Conservation (phyloP, 2,329 filamentous ascomycete genomes). For the Lachnellula arida region DNA sequence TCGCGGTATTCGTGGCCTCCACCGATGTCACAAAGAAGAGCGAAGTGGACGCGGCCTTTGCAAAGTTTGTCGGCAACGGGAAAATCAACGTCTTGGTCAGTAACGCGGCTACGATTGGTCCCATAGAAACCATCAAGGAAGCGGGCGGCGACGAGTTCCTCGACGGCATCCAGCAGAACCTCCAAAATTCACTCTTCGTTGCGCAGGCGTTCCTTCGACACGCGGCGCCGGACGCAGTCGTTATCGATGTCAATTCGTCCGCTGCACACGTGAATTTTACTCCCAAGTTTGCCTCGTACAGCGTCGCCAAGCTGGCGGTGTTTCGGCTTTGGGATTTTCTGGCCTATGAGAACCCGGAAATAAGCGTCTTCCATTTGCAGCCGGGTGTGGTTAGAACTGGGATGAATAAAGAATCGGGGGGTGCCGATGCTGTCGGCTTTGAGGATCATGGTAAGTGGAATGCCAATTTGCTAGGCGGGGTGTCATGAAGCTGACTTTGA, state of each 20-base stretch:
- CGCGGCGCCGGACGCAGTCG: constrained; percentile 30
- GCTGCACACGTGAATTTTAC: constrained; percentile 33
- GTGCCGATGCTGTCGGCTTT: constrained; percentile 20
- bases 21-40: constrained; percentile 32
- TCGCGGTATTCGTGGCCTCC: constrained; percentile 32
- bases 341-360: constrained; percentile 24
- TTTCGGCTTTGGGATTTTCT: constrained; percentile 31
- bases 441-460: constrained; percentile 30
- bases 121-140: constrained; percentile 25
- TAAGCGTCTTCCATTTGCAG: constrained; percentile 33
- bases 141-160: constrained; percentile 33
- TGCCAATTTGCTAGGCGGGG: background rate
- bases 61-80: constrained; percentile 27
- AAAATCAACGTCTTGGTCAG: constrained; percentile 39
- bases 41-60: constrained; percentile 33
- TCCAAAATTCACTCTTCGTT: constrained; percentile 32
- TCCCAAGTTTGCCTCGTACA: constrained; percentile 25
- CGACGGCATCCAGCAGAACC: constrained; percentile 32
- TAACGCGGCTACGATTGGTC: constrained; percentile 34
- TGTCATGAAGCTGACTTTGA: constrained; percentile 16
- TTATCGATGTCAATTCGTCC: constrained; percentile 34
- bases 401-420: constrained; percentile 27
- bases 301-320: constrained; percentile 29
- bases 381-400: constrained; percentile 30
- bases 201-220: constrained; percentile 34